phyloP scores from a whole-genome alignment of 108 stramenopile species.

The Fistulifera pelliculosa region DNA sequence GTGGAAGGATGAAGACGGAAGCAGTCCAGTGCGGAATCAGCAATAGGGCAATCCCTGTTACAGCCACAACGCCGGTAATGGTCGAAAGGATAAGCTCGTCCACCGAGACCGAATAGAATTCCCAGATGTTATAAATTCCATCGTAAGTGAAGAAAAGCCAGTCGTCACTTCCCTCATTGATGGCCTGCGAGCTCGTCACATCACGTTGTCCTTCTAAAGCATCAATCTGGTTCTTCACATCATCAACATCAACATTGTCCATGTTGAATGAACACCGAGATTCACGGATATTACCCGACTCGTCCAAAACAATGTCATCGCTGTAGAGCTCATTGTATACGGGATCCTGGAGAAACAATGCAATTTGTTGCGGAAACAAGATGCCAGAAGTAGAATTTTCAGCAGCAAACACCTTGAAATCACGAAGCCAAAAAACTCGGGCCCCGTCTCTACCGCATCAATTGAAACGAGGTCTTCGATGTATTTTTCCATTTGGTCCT shows the following conservation, averaged over 20 bases:
- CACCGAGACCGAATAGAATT: conserved; percentile 18
- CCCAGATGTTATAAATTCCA: conserved; percentile 3
- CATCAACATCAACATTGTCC: conserved; percentile 6
- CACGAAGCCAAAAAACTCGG: conserved; percentile 20
- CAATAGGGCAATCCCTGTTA: conserved; percentile 18
- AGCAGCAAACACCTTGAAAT: conserved; percentile 9
- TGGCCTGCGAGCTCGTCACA: conserved; percentile 9
- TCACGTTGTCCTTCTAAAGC: conserved; percentile 6
- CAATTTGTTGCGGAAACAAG: not conserved
- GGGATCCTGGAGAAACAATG: not conserved
- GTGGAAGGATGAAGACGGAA: not conserved
- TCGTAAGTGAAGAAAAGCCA: conserved; percentile 13
- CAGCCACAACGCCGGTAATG: conserved; percentile 11
- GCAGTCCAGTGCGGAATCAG: conserved; percentile 23
- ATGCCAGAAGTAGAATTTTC: not conserved
- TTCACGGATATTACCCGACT: conserved; percentile 4
- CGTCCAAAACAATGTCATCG: not conserved
- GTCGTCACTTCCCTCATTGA: conserved; percentile 7
- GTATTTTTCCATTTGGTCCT: conserved; percentile 5
- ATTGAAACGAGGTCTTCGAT: conserved; percentile 3
- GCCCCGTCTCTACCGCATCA: not conserved
- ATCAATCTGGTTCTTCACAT: conserved; percentile 9
- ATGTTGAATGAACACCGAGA: conserved; percentile 2
- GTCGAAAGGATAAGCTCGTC: conserved; percentile 11
- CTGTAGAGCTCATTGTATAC: not conserved